Evolutionary conservation across 2,329 filamentous ascomycete species (phyloP).

Genomic region (Calonectria fujianensis): DNA sequence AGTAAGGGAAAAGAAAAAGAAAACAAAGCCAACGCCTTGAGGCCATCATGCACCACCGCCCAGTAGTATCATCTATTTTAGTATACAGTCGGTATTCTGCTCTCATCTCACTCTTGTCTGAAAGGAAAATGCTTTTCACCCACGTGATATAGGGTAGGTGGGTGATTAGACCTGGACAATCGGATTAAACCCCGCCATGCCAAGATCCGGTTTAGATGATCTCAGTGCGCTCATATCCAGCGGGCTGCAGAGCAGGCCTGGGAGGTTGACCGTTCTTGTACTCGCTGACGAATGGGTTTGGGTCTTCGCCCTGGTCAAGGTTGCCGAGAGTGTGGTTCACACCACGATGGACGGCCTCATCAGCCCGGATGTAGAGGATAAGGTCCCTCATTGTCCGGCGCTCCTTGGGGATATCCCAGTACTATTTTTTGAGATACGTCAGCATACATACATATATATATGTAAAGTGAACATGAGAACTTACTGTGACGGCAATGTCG

Average conservation of each 20-base stretch:
- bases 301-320: slow-evolving; percentile 87
- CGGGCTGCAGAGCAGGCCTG: slow-evolving; percentile 78
- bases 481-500: slow-evolving; percentile 84
- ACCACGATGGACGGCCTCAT: slow-evolving; percentile 92
- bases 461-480: slow-evolving; percentile 25
- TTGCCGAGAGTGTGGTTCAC: slow-evolving; percentile 98
- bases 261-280: slow-evolving; percentile 84
- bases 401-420: slow-evolving; percentile 95
- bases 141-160: not conserved
- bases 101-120: not conserved
- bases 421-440: slow-evolving; percentile 62
- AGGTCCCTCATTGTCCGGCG: slow-evolving; percentile 89
- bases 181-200: not conserved
- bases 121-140: slow-evolving; percentile 20
- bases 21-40: slow-evolving; percentile 22
- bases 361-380: slow-evolving; percentile 90
- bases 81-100: slow-evolving; percentile 23
- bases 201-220: slow-evolving; percentile 72
- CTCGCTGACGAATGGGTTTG: slow-evolving; percentile 91
- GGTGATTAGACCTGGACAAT: not conserved
- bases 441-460: slow-evolving; percentile 17
- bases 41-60: slow-evolving; percentile 9
- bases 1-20: not conserved
- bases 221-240: slow-evolving; percentile 90
- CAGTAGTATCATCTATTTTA: slow-evolving; percentile 39